Conservation (phyloP, 495 filamentous ascomycete genomes). For the Trichodelitschia bisporula region DNA sequence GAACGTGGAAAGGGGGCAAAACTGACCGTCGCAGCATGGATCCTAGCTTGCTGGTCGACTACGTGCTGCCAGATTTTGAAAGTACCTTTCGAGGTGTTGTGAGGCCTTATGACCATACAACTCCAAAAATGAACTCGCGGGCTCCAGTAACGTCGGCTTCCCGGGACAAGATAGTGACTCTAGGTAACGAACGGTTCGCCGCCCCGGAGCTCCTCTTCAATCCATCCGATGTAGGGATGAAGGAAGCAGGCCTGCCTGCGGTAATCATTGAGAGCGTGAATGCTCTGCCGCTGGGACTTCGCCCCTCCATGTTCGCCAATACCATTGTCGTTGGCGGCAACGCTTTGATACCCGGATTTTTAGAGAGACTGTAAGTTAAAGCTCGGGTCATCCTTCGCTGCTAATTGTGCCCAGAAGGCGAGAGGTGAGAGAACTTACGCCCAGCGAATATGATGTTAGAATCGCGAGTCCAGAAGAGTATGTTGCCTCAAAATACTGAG, state of each 20-base stretch:
- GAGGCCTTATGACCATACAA: constrained; percentile 57
- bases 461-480: constrained; percentile 39
- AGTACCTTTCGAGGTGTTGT: constrained; percentile 39
- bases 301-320: constrained; percentile 62
- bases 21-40: constrained; percentile 23
- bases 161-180: constrained; percentile 58
- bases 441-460: constrained; percentile 51
- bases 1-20: constrained; percentile 56
- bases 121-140: too few relatives aligned
- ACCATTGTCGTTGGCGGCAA: constrained; percentile 80
- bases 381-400: constrained; percentile 10
- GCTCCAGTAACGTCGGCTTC: constrained; percentile 31
- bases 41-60: constrained; percentile 52
- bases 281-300: constrained; percentile 48
- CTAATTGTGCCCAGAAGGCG: constrained; percentile 19
- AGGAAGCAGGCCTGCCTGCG: constrained; percentile 60
- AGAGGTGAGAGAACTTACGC: constrained; percentile 50
- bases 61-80: constrained; percentile 82
- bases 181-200: constrained; percentile 77
- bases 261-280: constrained; percentile 58
- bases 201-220: constrained; percentile 80
- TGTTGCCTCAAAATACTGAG: constrained; percentile 1
- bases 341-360: constrained; percentile 51
- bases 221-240: constrained; percentile 67
- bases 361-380: constrained; percentile 34